Evolutionary conservation across 192 early-diverging fungal species (phyloP).

Genomic region (Linnemannia zychae): DNA sequence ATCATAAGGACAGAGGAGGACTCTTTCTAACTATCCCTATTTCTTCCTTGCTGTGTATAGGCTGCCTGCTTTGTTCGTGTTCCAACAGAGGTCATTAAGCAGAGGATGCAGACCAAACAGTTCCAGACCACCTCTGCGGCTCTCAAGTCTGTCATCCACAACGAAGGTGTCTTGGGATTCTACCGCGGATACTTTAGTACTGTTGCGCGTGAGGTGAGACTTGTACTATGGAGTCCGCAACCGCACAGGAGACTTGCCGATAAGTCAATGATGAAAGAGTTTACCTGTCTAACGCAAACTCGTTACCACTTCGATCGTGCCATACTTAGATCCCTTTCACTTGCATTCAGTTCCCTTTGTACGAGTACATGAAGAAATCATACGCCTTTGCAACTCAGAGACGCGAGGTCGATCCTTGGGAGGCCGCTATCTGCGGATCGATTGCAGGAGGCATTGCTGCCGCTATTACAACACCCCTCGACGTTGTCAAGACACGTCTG

Average conservation of each 20-base stretch:
- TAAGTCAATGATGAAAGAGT: background rate
- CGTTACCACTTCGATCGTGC: background rate
- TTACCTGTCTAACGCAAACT: background rate
- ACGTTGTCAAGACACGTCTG: slow-evolving; percentile 95
- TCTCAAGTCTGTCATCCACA: slow-evolving; percentile 70
- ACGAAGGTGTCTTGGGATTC: slow-evolving; percentile 87
- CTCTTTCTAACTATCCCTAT: background rate
- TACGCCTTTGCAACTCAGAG: slow-evolving; percentile 65
- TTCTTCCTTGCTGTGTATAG: slow-evolving; percentile 49
- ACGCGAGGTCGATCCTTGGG: slow-evolving; percentile 72
- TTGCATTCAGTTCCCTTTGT: slow-evolving; percentile 96
- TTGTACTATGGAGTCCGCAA: too few relatives aligned
- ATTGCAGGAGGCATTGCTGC: slow-evolving; percentile 93
- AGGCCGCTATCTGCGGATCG: slow-evolving; percentile 89
- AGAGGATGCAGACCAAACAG: slow-evolving; percentile 93
- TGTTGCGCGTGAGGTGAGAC: slow-evolving; percentile 93
- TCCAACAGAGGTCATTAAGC: slow-evolving; percentile 97
- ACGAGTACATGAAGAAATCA: slow-evolving; percentile 86
- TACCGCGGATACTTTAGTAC: slow-evolving; percentile 95
- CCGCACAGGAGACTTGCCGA: background rate
- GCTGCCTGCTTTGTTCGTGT: slow-evolving; percentile 92
- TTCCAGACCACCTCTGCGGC: slow-evolving; percentile 74
- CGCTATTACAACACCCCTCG: slow-evolving; percentile 92
- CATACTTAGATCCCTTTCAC: slow-evolving; percentile 87
- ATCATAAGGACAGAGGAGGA: background rate